phyloP scores from a whole-genome alignment of 768 basidiomycete genomes.

The Cytidiella melzeri region DNA sequence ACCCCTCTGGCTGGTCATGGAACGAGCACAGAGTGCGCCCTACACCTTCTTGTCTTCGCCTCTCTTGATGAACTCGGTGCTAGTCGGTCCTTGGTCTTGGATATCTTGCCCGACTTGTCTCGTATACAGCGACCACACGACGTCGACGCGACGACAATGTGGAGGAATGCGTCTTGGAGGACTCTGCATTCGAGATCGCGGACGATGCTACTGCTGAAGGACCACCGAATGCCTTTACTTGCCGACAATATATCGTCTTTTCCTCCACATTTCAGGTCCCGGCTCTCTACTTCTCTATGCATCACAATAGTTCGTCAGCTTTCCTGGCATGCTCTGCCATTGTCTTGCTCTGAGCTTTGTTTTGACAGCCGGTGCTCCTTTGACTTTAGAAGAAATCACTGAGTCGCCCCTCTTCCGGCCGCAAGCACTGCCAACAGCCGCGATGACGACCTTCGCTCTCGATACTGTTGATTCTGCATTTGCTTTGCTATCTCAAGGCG shows the following conservation, averaged over 20 bases:
- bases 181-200: not conserved
- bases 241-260: conserved; percentile 64
- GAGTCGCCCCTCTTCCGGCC: conserved; percentile 54
- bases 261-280: conserved; percentile 80
- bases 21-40: conserved; percentile 49
- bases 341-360: conserved; percentile 12
- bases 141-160: conserved; percentile 7
- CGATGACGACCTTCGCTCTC: conserved; percentile 49
- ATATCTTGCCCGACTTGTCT: conserved; percentile 22
- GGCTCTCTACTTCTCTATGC: conserved; percentile 73
- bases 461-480: conserved; percentile 47
- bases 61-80: conserved; percentile 8
- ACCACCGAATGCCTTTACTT: conserved; percentile 29
- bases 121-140: not conserved
- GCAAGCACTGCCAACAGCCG: conserved; percentile 35
- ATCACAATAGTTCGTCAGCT: conserved; percentile 56
- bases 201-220: not conserved
- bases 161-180: conserved; percentile 13
- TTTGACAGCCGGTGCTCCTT: conserved; percentile 54
- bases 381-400: conserved; percentile 51
- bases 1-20: conserved; percentile 50
- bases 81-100: conserved; percentile 26
- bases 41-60: not conserved
- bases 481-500: conserved; percentile 79
- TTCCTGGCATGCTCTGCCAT: conserved; percentile 6